phyloP scores from a whole-genome alignment of 176 grass and related monocot genomes.

The Chloris gayana region DNA sequence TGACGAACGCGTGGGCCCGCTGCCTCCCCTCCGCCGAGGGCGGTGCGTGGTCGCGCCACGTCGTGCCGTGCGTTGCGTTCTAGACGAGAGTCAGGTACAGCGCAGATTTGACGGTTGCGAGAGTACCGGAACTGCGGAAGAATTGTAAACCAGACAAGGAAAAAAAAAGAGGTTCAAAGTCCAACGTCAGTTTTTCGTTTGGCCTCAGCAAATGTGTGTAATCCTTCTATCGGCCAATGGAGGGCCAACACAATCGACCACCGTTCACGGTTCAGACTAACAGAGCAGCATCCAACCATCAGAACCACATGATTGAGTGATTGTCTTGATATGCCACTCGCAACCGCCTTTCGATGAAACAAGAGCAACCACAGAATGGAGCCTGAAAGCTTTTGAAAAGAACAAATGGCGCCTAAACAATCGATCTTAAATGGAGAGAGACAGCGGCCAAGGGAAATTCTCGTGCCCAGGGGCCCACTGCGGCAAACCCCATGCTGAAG shows the following conservation, averaged over 20 bases:
- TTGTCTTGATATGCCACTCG: no score
- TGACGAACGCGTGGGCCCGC: slow-evolving; percentile 1
- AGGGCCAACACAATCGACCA: background rate
- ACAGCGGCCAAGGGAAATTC: background rate
- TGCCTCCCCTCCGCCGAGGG: no score
- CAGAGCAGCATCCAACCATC: background rate
- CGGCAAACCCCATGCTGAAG: background rate
- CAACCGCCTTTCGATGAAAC: background rate
- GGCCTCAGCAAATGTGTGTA: background rate
- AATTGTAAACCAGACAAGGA: no score
- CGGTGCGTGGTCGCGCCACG: background rate
- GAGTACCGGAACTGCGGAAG: no score
- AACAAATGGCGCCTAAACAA: background rate
- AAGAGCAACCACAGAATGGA: background rate
- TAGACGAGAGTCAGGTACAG: no score
- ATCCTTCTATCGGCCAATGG: background rate
- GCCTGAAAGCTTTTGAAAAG: background rate
- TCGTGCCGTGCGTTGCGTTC: no score
- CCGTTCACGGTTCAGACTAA: background rate
- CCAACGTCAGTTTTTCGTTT: background rate
- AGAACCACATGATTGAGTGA: background rate
- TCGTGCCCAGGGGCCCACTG: background rate
- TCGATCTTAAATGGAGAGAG: no score
- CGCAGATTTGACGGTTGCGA: no score
- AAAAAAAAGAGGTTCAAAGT: no score